Evolutionary conservation across 108 stramenopile species (phyloP), one percentile per base, ranked within the genome.

Genomic region (Stephanodiscus triporus): DNA sequence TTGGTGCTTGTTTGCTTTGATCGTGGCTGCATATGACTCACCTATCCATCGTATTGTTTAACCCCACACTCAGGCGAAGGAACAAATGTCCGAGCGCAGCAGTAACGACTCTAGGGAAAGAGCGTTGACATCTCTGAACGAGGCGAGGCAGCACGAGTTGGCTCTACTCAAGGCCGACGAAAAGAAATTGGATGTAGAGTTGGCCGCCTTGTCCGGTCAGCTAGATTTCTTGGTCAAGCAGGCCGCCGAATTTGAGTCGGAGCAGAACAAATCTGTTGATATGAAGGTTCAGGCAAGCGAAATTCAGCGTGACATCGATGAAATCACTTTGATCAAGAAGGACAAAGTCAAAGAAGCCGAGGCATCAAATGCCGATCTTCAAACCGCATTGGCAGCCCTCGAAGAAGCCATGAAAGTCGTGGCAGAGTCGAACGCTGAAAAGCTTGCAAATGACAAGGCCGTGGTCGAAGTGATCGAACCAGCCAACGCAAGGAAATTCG

Each of bases 21-120:
- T 42, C 57, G 9, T 26, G 34, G 23, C 38, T 40, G 40, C 23
- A 17, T 59, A 8, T 29, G 50, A 32, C 53, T 38, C 26, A 36
- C n/a, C 26, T 0, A 17, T 27, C 27, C 4, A n/a, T 17, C 17
- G 26, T 55, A 38, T 20, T 23, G 16, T 53, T 26, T 69, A 40
- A 69, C 22, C 55, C 4, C 32, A 57, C 17, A 14, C 32, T 2
- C 64, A 81, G 80, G 68, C 69, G 9, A 73, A 40, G 56, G 73
- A 76, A 53, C 78, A 76, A 76, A 75, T 75, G n/a, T n/a, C 66
- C 37, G 56, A 59, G 80, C 24, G 84, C 48, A 48, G 63, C 72
- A 38, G 48, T 63, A 47, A 79, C 70, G 20, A 62, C 54, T 61
- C 71, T 26, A 62, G 78, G 73, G 76, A 85, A 48, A 49, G 69